Base-by-base conservation (phyloP, 495 filamentous ascomycete species). In the Daldinia childiae region DNA sequence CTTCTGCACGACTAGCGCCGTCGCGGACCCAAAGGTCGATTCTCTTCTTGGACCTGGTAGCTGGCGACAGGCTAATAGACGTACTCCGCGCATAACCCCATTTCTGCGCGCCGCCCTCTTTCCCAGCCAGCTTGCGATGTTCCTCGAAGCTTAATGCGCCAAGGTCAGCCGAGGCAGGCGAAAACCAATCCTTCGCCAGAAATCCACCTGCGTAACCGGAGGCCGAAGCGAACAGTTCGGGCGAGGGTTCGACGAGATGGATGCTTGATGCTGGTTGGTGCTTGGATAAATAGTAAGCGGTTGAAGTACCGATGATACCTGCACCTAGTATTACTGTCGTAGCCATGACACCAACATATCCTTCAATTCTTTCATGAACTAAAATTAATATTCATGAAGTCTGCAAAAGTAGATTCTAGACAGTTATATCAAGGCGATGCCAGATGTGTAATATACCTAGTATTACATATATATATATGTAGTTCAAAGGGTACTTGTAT, bases 251-350 rank as follows among this genome's bases (percentile, higher is more conserved):
- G 57, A 94, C 77, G 39, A 94, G 85, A 72, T 93, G 88, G 66
- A 94, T 90, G 43, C 82, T 81, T 11, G 84, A 79, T 4, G 84
- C 78, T 17, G 81, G 78, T 17, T 85, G 84, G 32, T 84, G 81
- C 36, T 87, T 79, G 21, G 87, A 87, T 50, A 93, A 85, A 75
- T 92, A 93, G 78, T 91, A 93, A 11, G 92, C 92, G 26, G 90
- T 92, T n/a, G 90, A 90, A 52, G 87, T 77, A 65, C 91, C 91
- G 41, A 95, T 92, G 78, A 95, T 93, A 58, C 92, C 92, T 56
- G 87, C 86, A 55, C 92, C 92, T 52, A 95, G 78, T 64, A 95
- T 93, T 32, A 93, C 86, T 19, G 89, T 94, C 39, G 74, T 72
- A 36, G 76, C 34, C 79, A 79, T 82, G 54, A 9, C 24, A 15